Conservation (phyloP, 129 eudicot genomes). For the Cynara cardunculus region DNA sequence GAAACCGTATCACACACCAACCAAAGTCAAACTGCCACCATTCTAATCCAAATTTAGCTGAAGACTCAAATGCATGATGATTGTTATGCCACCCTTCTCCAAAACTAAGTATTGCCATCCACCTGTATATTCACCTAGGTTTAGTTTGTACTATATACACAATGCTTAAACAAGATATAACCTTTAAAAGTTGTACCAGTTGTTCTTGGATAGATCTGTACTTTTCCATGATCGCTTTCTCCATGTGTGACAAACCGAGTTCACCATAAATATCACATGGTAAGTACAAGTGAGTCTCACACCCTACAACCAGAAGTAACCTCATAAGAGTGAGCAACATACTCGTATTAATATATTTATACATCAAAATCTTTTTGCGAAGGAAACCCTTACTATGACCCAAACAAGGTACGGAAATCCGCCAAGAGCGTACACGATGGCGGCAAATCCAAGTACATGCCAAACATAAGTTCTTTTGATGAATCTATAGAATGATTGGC, state of each 20-base stretch:
- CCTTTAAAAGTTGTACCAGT: conserved; percentile 42
- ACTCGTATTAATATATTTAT: background rate
- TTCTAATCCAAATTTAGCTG: conserved; percentile 78
- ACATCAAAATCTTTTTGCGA: background rate
- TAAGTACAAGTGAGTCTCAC: conserved; percentile 49
- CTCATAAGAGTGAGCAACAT: background rate
- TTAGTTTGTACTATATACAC: background rate
- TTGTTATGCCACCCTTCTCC: conserved; percentile 89
- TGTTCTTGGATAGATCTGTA: conserved; percentile 58
- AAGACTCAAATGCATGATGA: conserved; percentile 76
- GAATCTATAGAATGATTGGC: conserved; percentile 61
- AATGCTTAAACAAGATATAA: background rate
- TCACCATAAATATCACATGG: conserved; percentile 65
- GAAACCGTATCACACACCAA: conserved; percentile 67
- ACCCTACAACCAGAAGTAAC: conserved; percentile 40
- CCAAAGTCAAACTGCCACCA: conserved; percentile 91
- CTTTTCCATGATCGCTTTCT: conserved; percentile 65
- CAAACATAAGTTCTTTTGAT: conserved; percentile 43
- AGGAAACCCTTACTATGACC: conserved; percentile 57
- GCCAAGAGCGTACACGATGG: conserved; percentile 53
- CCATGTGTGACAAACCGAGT: conserved; percentile 77
- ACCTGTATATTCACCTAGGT: conserved; percentile 20
- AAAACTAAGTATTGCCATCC: conserved; percentile 56
- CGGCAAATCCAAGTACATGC: conserved; percentile 54
- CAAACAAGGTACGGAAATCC: conserved; percentile 80